Base-by-base conservation (phyloP, 805 yeast species). In the Clavispora phyllophila region DNA sequence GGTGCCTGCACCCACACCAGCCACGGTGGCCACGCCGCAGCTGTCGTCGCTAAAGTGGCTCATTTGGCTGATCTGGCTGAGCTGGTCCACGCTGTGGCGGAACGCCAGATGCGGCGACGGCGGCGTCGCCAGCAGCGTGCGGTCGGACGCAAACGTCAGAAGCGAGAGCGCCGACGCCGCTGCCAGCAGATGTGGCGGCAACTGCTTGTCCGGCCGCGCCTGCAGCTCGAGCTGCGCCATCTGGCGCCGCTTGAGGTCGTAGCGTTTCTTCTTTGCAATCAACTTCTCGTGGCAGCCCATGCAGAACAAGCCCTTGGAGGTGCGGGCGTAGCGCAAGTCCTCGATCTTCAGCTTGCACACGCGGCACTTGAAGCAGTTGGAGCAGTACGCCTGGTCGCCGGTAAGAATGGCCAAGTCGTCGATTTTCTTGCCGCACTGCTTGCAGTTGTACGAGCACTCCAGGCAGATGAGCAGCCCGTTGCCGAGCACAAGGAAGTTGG, bases 301-400 rank as follows among this genome's bases (percentile, higher is more conserved):
- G 64, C 99, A 91, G 58, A 88, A 90, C 36, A 91, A 69, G 0
- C 98, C 98, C 56, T 86, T 90, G 33, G 90, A 82, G 0, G 97
- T 91, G 57, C 96, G 76, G 13, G 97, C 97, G 61, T 93, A 93
- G 51, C 89, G 75, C 50, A 90, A 68, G 63, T 91, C 96, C 57
- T 85, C 95, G 47, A 91, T 91, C 44, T 83, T 82, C 47, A 78
- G 78, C 60, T 84, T 82, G 68, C 99, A 91, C 53, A 87, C 82
- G 39, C 91, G 79, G 63, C 99, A 91, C 55, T 81, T 81, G 68
- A 91, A 93, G 63, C 99, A 91, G 39, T 75, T 73, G 8, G 95
- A 79, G 62, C 98, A 93, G 62, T 87, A 93, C 3, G 98, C 96
- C 59, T 87, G 91, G 54, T 93, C 95, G 20, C 96, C 96, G 1